A percentile compares a stretch with the other conserved stretches of the same genome.
These are phyloP conservation scores for Pyrus pyrifolia DNA, from an alignment of 306 rosid genomes.

Conservation along the genomic window DNA sequence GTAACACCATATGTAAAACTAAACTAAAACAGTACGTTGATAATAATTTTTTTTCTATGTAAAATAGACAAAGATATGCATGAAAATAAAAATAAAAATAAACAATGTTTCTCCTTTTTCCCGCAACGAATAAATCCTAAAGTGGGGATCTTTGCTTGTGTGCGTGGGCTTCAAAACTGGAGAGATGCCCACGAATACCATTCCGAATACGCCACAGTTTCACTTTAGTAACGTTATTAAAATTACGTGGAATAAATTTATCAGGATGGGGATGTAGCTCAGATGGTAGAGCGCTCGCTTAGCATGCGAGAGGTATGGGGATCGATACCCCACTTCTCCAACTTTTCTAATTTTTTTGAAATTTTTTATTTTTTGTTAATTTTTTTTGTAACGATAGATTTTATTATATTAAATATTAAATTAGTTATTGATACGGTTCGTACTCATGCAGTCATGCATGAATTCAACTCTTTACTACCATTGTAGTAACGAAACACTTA, in stretches of 20 bases:
- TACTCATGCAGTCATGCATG: accelerated
- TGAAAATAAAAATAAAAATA: too few species aligned
- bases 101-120: background rate
- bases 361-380: too few species aligned
- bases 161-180: background rate
- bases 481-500: too few species aligned
- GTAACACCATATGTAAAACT: too few species aligned
- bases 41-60: too few species aligned
- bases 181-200: background rate
- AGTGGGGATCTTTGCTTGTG: background rate
- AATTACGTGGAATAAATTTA: accelerated
- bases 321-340: slow-evolving; percentile 96
- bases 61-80: too few species aligned
- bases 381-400: too few species aligned
- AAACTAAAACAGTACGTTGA: too few species aligned
- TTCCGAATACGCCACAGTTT: too few species aligned
- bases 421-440: too few species aligned
- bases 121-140: background rate
- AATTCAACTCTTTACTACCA: accelerated
- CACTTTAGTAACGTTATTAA: background rate
- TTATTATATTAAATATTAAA: too few species aligned
- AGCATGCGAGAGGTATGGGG: slow-evolving; percentile 96
- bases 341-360: too few species aligned
- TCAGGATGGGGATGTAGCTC: slow-evolving; percentile 64
- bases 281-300: slow-evolving; percentile 99